A percentile compares a stretch with the other conserved stretches of the same genome.
Conservation (phyloP, 768 basidiomycete genomes). For the Hemileccinum rubropunctum region DNA sequence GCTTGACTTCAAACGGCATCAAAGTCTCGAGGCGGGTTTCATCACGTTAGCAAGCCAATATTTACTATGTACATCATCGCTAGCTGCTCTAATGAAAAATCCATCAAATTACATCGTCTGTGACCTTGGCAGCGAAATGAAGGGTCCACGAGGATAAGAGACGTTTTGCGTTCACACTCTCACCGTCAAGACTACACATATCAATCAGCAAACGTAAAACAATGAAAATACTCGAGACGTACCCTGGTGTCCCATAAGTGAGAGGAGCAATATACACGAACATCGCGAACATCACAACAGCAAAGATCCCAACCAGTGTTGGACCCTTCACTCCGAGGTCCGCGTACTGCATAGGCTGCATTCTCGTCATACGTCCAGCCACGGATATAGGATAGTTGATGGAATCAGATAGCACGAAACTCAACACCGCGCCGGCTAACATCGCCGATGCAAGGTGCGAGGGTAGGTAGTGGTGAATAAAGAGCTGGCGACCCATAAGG, state of each 20-base stretch:
- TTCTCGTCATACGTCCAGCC: constrained; percentile 63
- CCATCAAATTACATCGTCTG: constrained; percentile 34
- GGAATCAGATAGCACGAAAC: constrained; percentile 85
- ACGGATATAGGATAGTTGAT: constrained; percentile 89
- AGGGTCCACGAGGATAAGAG: constrained; percentile 90
- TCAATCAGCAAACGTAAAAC: constrained; percentile 14
- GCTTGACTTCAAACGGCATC: constrained; percentile 1
- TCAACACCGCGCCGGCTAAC: constrained; percentile 88
- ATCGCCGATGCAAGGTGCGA: constrained; percentile 92
- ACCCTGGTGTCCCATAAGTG: constrained; percentile 98
- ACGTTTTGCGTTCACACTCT: constrained; percentile 79
- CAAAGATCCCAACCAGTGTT: constrained; percentile 54
- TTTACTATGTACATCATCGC: constrained; percentile 20
- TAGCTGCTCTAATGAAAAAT: constrained; percentile 9
- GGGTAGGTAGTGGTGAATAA: constrained; percentile 97
- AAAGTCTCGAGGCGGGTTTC: neutral
- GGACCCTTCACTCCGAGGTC: constrained; percentile 81
- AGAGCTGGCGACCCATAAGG: constrained; percentile 94
- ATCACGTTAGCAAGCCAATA: constrained; percentile 14
- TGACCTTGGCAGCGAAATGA: constrained; percentile 81
- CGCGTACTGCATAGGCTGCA: constrained; percentile 52
- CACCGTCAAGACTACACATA: constrained; percentile 68
- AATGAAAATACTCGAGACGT: constrained; percentile 31
- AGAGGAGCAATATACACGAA: constrained; percentile 81
- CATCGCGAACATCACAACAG: constrained; percentile 57